Conservation (phyloP, 371 early-diverging fungal genomes). For the Mucor velutinosus region DNA sequence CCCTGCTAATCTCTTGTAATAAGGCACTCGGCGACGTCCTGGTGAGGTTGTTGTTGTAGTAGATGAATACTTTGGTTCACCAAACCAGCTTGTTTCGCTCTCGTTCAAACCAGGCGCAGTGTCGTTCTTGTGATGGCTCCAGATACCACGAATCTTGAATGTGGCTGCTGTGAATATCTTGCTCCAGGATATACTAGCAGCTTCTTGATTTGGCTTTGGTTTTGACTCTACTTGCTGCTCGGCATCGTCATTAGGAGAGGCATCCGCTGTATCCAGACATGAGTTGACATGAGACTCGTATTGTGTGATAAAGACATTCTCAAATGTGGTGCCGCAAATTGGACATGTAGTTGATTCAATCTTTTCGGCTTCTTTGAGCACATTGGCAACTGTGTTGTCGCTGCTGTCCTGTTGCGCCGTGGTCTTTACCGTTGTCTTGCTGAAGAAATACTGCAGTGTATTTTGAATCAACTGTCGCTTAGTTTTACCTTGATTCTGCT, state of each 20-base stretch:
- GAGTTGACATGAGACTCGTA: conserved; percentile 1
- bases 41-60: background rate
- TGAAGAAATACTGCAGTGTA: background rate
- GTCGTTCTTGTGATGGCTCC: conserved; percentile 11
- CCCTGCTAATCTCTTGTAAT: conserved; percentile 30
- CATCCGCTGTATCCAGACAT: background rate
- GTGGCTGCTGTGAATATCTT: background rate
- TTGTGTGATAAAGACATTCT: background rate
- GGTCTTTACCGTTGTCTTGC: background rate
- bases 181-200: background rate
- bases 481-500: background rate
- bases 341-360: background rate
- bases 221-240: background rate
- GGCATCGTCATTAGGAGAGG: background rate
- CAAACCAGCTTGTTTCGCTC: conserved; percentile 12
- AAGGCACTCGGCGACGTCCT: background rate
- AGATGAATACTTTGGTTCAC: background rate
- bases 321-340: background rate
- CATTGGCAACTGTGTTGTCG: background rate
- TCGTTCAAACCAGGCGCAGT: conserved; percentile 14
- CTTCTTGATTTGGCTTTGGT: background rate
- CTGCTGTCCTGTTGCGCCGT: background rate
- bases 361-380: background rate
- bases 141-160: conserved; percentile 15
- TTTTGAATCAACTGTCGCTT: background rate